Percentiles rank a stretch among this genome's conserved stretches.
These are phyloP conservation scores for Dothideomycetidae sp. DNA, from an alignment of 2,329 filamentous ascomycete genomes.

Conservation along the genomic window DNA sequence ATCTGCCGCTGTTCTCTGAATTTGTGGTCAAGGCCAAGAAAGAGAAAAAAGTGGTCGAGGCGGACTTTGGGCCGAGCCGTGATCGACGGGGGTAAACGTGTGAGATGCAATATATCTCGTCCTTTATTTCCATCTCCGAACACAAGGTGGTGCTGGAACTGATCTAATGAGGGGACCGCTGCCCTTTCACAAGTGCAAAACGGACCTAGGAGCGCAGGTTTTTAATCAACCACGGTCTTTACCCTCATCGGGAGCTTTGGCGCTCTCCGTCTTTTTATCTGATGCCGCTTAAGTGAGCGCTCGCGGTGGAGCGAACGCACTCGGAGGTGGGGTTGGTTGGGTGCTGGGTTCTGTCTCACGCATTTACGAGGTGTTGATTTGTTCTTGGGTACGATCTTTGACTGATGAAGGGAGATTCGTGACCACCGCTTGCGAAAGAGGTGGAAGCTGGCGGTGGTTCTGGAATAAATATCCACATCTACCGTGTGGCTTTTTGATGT, in stretches of 20 bases:
- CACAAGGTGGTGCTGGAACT: not conserved
- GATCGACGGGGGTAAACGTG: not conserved
- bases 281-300: not conserved
- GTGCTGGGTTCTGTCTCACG: not conserved
- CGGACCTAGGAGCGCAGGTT: too few species aligned
- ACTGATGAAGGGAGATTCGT: not conserved
- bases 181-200: too few species aligned
- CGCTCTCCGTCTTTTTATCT: not conserved
- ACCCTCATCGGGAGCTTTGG: not conserved
- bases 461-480: not conserved
- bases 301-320: not conserved
- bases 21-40: slow-evolving; percentile 81
- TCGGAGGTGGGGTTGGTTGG: not conserved
- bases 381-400: not conserved
- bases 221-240: too few species aligned
- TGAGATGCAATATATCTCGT: too few species aligned
- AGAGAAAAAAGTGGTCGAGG: slow-evolving; percentile 35
- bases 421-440: too few species aligned
- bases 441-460: too few species aligned
- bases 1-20: slow-evolving; percentile 77
- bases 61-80: slow-evolving; percentile 20
- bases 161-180: not conserved
- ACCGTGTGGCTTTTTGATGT: not conserved
- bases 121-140: too few species aligned
- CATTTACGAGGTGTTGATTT: not conserved